These are phyloP conservation scores for Hemileccinum rubropunctum DNA, from an alignment of 768 basidiomycete genomes.

Conservation along the genomic window DNA sequence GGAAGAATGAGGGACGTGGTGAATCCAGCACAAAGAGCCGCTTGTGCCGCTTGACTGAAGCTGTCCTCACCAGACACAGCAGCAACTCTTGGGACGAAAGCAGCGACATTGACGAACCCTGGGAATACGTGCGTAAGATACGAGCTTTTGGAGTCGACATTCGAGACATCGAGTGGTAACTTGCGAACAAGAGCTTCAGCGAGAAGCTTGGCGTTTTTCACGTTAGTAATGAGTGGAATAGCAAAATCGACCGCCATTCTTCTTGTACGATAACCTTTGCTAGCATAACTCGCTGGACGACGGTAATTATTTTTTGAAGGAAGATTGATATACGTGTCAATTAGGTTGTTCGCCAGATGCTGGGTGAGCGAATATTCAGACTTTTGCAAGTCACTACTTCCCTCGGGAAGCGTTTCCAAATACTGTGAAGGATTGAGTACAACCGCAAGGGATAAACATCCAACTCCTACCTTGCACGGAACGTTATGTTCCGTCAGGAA, in stretches of 20 bases:
- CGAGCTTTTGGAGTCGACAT: slow-evolving; percentile 90
- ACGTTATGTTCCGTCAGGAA: slow-evolving; percentile 97
- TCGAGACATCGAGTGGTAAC: slow-evolving; percentile 87
- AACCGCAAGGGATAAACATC: neutral
- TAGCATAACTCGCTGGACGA: slow-evolving; percentile 94
- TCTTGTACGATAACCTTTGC: slow-evolving; percentile 94
- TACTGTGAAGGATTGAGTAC: slow-evolving; percentile 49
- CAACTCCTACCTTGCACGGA: slow-evolving; percentile 75
- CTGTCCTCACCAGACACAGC: slow-evolving; percentile 48
- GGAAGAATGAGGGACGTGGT: slow-evolving; percentile 82
- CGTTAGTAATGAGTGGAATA: slow-evolving; percentile 94
- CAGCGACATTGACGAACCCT: slow-evolving; percentile 83
- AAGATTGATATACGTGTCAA: slow-evolving; percentile 99
- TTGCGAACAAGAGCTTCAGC: slow-evolving; percentile 90
- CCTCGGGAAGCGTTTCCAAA: slow-evolving; percentile 82
- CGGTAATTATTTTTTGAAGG: slow-evolving; percentile 98
- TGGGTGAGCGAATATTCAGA: slow-evolving; percentile 97
- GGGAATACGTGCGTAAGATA: slow-evolving; percentile 90
- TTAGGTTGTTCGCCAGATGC: slow-evolving; percentile 94
- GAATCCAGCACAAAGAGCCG: slow-evolving; percentile 87
- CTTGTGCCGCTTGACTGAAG: slow-evolving; percentile 67
- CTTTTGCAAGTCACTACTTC: slow-evolving; percentile 76
- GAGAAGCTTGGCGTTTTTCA: slow-evolving; percentile 97
- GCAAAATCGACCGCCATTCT: slow-evolving; percentile 99
- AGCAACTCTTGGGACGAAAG: slow-evolving; percentile 76